Conservation (phyloP, 371 early-diverging fungal species). For the Mucor piriformis region DNA sequence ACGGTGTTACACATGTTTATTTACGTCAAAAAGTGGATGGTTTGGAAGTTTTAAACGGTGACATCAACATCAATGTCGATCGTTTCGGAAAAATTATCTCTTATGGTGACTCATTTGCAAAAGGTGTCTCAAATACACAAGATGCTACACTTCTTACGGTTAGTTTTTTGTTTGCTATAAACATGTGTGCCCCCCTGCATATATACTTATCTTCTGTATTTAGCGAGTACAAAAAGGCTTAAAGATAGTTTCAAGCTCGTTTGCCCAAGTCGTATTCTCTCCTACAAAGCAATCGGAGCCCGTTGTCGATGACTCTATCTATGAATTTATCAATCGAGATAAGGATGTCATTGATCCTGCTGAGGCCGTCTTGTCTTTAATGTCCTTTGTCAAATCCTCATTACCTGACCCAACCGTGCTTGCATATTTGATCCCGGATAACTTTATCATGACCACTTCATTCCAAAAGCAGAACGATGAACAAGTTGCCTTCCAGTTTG, state of each 20-base stretch:
- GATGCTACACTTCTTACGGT: conserved; percentile 10
- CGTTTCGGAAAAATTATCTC: conserved; percentile 69
- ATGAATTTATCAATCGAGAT: conserved; percentile 10
- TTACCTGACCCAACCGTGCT: conserved; percentile 31
- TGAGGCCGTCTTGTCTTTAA: conserved; percentile 34
- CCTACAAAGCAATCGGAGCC: neutral
- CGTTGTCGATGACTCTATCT: conserved; percentile 1
- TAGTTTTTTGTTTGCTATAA: conserved; percentile 9
- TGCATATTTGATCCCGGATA: conserved; percentile 18
- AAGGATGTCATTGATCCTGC: conserved; percentile 25
- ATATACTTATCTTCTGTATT: neutral
- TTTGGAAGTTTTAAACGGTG: conserved; percentile 78
- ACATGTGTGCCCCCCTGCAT: conserved; percentile 1
- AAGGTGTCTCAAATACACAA: neutral
- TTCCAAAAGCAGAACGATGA: conserved; percentile 3
- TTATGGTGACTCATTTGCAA: conserved; percentile 75
- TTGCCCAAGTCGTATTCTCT: conserved; percentile 31
- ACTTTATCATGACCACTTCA: conserved; percentile 11
- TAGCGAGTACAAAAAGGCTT: conserved; percentile 30
- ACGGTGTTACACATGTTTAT: conserved; percentile 82
- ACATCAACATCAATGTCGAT: conserved; percentile 83
- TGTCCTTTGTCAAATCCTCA: conserved; percentile 35
- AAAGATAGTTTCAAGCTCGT: conserved; percentile 20
- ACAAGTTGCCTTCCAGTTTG: conserved; percentile 11
- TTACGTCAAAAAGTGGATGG: conserved; percentile 76